Conservation (phyloP, 345 rosid species). For the Lumnitzera littorea region DNA sequence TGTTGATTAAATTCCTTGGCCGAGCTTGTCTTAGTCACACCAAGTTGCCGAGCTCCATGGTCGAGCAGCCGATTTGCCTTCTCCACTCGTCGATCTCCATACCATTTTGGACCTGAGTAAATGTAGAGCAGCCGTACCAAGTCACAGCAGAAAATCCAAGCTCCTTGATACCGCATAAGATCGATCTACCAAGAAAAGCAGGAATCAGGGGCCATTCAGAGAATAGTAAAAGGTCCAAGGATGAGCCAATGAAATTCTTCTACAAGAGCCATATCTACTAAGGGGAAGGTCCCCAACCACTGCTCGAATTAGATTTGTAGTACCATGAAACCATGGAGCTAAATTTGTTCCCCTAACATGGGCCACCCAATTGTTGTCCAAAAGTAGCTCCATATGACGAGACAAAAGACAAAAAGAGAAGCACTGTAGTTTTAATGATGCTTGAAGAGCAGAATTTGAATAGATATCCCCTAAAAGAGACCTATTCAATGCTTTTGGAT, state of each 20-base stretch:
- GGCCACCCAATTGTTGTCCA: constrained; percentile 72
- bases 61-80: too few relatives aligned
- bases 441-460: constrained; percentile 41
- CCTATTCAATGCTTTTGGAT: constrained; percentile 69
- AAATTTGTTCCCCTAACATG: constrained; percentile 62
- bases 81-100: too few relatives aligned
- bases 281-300: constrained; percentile 74
- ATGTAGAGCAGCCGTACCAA: too few relatives aligned
- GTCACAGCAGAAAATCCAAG: too few relatives aligned
- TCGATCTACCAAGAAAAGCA: constrained; percentile 84
- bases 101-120: too few relatives aligned
- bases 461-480: constrained; percentile 52
- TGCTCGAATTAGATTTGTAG: constrained; percentile 43
- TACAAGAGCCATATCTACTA: constrained; percentile 83
- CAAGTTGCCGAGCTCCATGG: too few relatives aligned
- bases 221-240: constrained; percentile 57
- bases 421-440: constrained; percentile 47
- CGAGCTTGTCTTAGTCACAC: too few relatives aligned
- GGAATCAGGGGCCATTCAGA: constrained; percentile 94
- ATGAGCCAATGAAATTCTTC: constrained; percentile 62
- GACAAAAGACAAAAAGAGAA: constrained; percentile 70
- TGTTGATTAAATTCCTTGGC: too few relatives aligned
- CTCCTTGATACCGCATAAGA: constrained; percentile 77
- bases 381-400: constrained; percentile 61
- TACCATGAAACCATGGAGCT: constrained; percentile 96